phyloP scores from a whole-genome alignment of 768 basidiomycete genomes.

The Ramaria rubella region DNA sequence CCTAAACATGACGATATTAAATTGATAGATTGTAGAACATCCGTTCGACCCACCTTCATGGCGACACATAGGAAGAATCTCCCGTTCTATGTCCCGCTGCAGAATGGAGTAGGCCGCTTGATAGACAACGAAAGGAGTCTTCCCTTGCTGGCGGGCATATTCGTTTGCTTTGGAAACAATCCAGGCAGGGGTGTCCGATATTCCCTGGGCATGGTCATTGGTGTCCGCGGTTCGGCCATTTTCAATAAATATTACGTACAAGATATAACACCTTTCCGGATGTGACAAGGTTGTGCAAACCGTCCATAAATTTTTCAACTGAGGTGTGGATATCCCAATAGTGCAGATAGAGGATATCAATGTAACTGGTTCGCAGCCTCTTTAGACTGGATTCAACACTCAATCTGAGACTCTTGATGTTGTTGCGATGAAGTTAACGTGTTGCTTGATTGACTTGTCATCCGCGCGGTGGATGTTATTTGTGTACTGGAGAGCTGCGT shows the following conservation, averaged over 20 bases:
- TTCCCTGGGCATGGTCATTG: slow-evolving; percentile 9
- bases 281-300: slow-evolving; percentile 36
- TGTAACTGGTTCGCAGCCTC: slow-evolving; percentile 53
- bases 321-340: slow-evolving; percentile 43
- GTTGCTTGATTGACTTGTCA: slow-evolving; percentile 19
- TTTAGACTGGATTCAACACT: slow-evolving; percentile 32
- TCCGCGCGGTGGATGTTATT: neutral
- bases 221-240: neutral
- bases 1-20: no score
- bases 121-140: slow-evolving; percentile 49
- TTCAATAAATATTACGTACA: slow-evolving; percentile 17
- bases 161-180: slow-evolving; percentile 42
- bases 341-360: slow-evolving; percentile 53
- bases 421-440: slow-evolving; percentile 38
- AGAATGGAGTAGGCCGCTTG: slow-evolving; percentile 42
- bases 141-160: slow-evolving; percentile 41
- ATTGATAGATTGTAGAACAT: neutral
- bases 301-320: slow-evolving; percentile 42
- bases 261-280: slow-evolving; percentile 41
- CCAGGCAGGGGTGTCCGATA: slow-evolving; percentile 42
- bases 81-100: slow-evolving; percentile 44
- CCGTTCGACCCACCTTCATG: no score
- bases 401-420: slow-evolving; percentile 28
- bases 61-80: slow-evolving; percentile 42
- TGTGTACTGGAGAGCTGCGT: slow-evolving; percentile 21